Evolutionary conservation across 192 early-diverging fungal genomes (phyloP).

Genomic region (Rhizoclosmatium sp.): DNA sequence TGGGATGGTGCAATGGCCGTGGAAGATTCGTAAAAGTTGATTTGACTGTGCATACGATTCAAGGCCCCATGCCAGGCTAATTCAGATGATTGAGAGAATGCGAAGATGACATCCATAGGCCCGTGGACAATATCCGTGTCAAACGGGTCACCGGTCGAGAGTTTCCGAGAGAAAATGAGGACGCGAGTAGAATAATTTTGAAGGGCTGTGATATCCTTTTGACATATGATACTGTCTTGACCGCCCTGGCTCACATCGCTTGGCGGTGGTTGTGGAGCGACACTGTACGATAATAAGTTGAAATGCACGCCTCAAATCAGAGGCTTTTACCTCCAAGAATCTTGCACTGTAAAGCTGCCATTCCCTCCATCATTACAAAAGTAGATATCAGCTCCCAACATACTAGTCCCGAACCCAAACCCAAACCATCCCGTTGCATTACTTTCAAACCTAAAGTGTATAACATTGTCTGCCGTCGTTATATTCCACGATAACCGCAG

Average conservation of each 20-base stretch:
- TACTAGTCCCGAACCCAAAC: slow-evolving; percentile 49
- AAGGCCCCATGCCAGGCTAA: slow-evolving; percentile 38
- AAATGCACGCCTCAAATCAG: neutral
- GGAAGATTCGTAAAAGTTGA: slow-evolving; percentile 39
- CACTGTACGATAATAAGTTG: neutral
- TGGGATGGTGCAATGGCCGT: neutral
- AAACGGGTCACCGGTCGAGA: slow-evolving; percentile 31
- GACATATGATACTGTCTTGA: slow-evolving; percentile 30
- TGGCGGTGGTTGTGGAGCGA: neutral
- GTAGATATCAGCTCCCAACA: slow-evolving; percentile 47
- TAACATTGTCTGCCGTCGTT: neutral
- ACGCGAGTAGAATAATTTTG: slow-evolving; percentile 33
- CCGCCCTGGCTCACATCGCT: slow-evolving; percentile 39
- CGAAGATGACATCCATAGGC: slow-evolving; percentile 43
- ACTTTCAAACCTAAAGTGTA: slow-evolving; percentile 41
- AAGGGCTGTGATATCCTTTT: neutral
- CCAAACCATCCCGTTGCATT: slow-evolving; percentile 55
- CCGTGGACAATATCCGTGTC: slow-evolving; percentile 35
- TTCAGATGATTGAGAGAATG: slow-evolving; percentile 30
- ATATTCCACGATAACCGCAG: slow-evolving; percentile 42
- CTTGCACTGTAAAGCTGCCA: slow-evolving; percentile 39
- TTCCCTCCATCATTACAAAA: slow-evolving; percentile 32
- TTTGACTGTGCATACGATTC: slow-evolving; percentile 18
- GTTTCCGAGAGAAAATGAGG: slow-evolving; percentile 6
- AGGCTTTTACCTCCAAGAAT: slow-evolving; percentile 40